Conservation (phyloP, 176 grass and related monocot genomes). For the Phoenix dactylifera region DNA sequence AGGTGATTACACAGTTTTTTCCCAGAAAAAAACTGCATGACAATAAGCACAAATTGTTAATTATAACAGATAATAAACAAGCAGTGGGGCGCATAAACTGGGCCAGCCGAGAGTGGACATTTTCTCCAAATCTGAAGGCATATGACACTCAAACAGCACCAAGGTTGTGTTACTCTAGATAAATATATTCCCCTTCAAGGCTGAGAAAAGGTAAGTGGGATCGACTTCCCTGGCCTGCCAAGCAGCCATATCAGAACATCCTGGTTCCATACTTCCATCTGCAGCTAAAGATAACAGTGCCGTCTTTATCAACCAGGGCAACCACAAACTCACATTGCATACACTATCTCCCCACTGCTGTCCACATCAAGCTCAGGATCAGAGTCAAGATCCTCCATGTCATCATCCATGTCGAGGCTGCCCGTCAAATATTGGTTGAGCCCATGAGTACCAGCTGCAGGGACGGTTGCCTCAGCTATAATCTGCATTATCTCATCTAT, state of each 20-base stretch:
- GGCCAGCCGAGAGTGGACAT: slow-evolving; percentile 1
- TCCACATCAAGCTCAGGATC: slow-evolving; percentile 53
- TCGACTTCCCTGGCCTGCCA: too few species aligned
- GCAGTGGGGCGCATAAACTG: neutral
- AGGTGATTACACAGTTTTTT: too few species aligned
- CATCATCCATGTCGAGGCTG: slow-evolving; percentile 43
- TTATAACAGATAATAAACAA: slow-evolving; percentile 1
- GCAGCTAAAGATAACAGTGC: too few species aligned
- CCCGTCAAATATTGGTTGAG: slow-evolving; percentile 34
- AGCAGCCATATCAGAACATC: too few species aligned
- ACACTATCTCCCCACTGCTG: slow-evolving; percentile 47
- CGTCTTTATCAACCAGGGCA: too few species aligned
- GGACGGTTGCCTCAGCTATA: slow-evolving; percentile 60
- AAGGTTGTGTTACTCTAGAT: too few species aligned
- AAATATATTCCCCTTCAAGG: too few species aligned
- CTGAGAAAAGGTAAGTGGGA: neutral
- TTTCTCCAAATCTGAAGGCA: neutral
- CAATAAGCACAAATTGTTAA: neutral
- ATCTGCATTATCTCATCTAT: slow-evolving; percentile 75
- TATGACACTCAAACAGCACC: neutral
- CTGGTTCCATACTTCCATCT: too few species aligned
- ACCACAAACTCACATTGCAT: slow-evolving; percentile 27
- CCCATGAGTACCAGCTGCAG: slow-evolving; percentile 16
- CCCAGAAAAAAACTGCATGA: too few species aligned
- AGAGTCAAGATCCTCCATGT: slow-evolving; percentile 70